phyloP scores from a whole-genome alignment of 352 stramenopile species.

The Ophiocytium majus region DNA sequence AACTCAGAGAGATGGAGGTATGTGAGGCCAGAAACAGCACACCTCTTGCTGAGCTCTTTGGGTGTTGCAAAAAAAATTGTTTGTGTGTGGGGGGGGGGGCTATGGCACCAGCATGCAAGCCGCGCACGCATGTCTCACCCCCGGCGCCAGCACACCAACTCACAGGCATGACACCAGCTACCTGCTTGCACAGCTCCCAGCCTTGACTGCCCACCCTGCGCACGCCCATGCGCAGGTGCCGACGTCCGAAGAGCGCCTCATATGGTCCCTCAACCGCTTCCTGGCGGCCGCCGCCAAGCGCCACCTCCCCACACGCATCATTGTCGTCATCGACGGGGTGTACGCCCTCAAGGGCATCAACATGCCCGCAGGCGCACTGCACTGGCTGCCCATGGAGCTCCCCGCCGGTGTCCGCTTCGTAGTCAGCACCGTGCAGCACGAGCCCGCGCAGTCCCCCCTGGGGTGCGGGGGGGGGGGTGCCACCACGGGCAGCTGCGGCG shows the following conservation, averaged over 20 bases:
- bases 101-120: no score
- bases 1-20: conserved; percentile 64
- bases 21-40: no score
- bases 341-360: conserved; percentile 55
- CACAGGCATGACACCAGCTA: background rate
- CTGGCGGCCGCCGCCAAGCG: conserved; percentile 61
- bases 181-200: no score
- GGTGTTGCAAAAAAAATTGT: no score
- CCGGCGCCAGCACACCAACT: background rate
- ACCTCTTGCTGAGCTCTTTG: no score
- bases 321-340: conserved; percentile 62
- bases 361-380: conserved; percentile 58
- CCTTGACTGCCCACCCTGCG: no score
- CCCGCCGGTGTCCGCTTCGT: conserved; percentile 61
- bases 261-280: conserved; percentile 63
- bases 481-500: background rate
- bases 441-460: background rate
- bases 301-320: conserved; percentile 57
- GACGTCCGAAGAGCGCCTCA: conserved; percentile 52
- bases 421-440: conserved; percentile 56
- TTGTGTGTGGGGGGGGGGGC: no score
- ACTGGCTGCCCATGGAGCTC: conserved; percentile 63
- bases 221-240: conserved; percentile 38
- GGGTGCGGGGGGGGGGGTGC: no score
- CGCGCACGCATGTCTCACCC: background rate